Percentiles rank a stretch among this genome's conserved stretches.
These are phyloP conservation scores for Theobroma grandiflorum DNA, from an alignment of 441 rosid species.

Conservation along the genomic window DNA sequence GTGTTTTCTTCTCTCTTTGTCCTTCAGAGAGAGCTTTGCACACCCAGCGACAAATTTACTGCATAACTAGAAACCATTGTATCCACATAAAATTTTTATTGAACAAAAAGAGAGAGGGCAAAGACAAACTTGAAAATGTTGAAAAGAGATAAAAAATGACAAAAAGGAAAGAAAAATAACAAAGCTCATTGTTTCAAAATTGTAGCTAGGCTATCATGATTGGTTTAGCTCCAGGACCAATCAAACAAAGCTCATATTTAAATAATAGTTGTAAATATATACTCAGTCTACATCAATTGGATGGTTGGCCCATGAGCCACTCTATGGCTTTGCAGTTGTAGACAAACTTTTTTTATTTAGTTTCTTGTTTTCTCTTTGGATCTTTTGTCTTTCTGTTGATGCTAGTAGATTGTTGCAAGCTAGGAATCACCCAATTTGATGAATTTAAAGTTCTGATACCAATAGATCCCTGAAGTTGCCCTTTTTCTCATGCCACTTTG, in stretches of 20 bases:
- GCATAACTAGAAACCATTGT: too few species aligned
- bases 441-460: slow-evolving; percentile 15
- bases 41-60: too few species aligned
- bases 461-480: slow-evolving; percentile 78
- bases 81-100: too few species aligned
- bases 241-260: not conserved
- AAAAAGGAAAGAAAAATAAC: too few species aligned
- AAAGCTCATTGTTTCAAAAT: not conserved
- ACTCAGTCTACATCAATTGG: not conserved
- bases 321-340: not conserved
- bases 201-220: not conserved
- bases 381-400: not conserved
- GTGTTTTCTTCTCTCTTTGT: too few species aligned
- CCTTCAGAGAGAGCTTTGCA: too few species aligned
- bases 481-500: slow-evolving; percentile 73
- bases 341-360: not conserved
- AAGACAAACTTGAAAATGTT: too few species aligned
- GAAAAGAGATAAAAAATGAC: too few species aligned
- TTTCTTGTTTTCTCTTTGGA: not conserved
- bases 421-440: slow-evolving; percentile 30
- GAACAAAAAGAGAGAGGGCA: too few species aligned
- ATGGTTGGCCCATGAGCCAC: not conserved
- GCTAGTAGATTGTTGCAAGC: slow-evolving; percentile 10
- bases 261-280: slow-evolving; percentile 16
- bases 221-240: not conserved